Percentiles rank a stretch among this genome's conserved stretches.
Conservation (phyloP, 2,329 filamentous ascomycete species). For the Pyricularia sp. region DNA sequence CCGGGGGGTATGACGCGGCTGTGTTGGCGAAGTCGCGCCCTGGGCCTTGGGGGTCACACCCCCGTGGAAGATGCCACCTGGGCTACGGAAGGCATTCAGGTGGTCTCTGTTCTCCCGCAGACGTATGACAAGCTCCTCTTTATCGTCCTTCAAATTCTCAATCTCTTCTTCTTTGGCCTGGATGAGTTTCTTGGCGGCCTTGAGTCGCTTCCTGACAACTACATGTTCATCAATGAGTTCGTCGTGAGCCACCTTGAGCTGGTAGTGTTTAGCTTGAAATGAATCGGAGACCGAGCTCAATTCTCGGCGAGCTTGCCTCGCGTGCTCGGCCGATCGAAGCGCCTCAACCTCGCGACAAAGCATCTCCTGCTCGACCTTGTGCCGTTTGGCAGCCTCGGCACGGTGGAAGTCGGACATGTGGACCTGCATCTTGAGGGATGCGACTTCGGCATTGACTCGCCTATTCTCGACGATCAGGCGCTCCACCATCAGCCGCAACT, state of each 20-base stretch:
- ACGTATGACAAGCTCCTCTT: slow-evolving; percentile 66
- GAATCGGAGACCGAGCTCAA: slow-evolving; percentile 42
- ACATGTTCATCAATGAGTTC: slow-evolving; percentile 58
- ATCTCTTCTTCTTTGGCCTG: slow-evolving; percentile 70
- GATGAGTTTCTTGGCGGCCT: slow-evolving; percentile 68
- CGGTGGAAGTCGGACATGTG: slow-evolving; percentile 77
- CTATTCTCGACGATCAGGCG: slow-evolving; percentile 45
- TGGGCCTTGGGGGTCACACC: slow-evolving; percentile 50
- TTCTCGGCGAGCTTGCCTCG: slow-evolving; percentile 49
- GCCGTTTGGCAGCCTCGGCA: slow-evolving; percentile 74
- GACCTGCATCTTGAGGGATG: slow-evolving; percentile 86
- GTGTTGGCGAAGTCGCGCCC: slow-evolving; percentile 32
- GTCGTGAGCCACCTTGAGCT: slow-evolving; percentile 59
- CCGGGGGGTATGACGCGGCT: slow-evolving; percentile 41
- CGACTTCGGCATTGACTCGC: slow-evolving; percentile 67
- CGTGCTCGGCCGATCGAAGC: slow-evolving; percentile 64
- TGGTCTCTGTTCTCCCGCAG: slow-evolving; percentile 88
- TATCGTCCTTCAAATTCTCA: slow-evolving; percentile 62
- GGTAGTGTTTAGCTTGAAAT: slow-evolving; percentile 42
- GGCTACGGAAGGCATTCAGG: slow-evolving; percentile 68
- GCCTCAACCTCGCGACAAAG: slow-evolving; percentile 82
- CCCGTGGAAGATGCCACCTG: slow-evolving; percentile 57
- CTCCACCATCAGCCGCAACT: slow-evolving; percentile 48
- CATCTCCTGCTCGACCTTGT: slow-evolving; percentile 87
- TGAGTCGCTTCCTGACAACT: slow-evolving; percentile 53